Percentiles rank a stretch among this genome's conserved stretches.
phyloP scores from a whole-genome alignment of 352 stramenopile species.

The Pythium biforme region DNA sequence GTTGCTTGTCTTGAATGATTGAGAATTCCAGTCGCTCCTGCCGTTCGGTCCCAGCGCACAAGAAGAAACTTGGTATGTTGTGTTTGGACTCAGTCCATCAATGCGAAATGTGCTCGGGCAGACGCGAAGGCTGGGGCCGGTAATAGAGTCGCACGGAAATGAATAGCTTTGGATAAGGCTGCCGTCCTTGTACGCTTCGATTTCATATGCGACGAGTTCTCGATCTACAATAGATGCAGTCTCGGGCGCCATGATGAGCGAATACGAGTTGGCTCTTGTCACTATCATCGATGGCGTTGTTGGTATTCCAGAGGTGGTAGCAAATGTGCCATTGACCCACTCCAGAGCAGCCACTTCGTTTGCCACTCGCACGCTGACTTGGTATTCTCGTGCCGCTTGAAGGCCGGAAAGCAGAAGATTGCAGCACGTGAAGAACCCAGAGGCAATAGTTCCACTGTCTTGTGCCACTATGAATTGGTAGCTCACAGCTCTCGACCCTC shows the following conservation, averaged over 20 bases:
- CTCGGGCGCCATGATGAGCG: conserved; percentile 29
- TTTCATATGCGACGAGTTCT: conserved; percentile 39
- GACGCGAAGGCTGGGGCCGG: conserved; percentile 5
- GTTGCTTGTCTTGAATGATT: conserved; percentile 19
- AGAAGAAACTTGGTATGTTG: conserved; percentile 29
- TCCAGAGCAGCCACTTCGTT: conserved; percentile 31
- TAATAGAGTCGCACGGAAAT: conserved; percentile 13
- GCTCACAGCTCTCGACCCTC: conserved; percentile 26
- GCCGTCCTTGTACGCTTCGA: conserved; percentile 14
- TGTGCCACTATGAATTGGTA: conserved; percentile 43
- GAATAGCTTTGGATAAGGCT: conserved; percentile 5
- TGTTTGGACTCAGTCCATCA: conserved; percentile 26
- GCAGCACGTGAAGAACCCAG: conserved; percentile 44
- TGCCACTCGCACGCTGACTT: conserved; percentile 27
- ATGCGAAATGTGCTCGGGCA: conserved; percentile 18
- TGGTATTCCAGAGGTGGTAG: conserved; percentile 40
- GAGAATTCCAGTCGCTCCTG: conserved; percentile 21
- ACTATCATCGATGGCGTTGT: conserved; percentile 19
- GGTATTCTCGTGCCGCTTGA: conserved; percentile 27
- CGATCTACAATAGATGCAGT: conserved; percentile 18
- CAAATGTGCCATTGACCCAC: conserved; percentile 23
- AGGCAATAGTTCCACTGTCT: conserved; percentile 9
- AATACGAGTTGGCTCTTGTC: conserved; percentile 41
- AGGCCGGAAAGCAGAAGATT: conserved; percentile 35
- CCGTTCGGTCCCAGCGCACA: conserved; percentile 33